These are phyloP conservation scores for Lolium perenne DNA, from an alignment of 176 grass and related monocot genomes.

Conservation along the genomic window DNA sequence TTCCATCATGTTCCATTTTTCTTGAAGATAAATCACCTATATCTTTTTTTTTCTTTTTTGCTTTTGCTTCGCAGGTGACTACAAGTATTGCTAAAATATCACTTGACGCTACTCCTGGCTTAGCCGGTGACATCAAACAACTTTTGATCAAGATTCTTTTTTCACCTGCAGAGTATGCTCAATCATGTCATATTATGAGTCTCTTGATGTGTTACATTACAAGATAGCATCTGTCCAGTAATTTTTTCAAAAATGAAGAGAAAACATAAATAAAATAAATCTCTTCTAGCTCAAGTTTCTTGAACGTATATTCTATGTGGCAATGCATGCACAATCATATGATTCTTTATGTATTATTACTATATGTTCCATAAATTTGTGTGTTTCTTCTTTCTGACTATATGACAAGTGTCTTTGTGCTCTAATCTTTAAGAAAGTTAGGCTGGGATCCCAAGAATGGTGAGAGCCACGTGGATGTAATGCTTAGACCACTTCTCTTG, in stretches of 20 bases:
- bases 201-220: too few relatives aligned
- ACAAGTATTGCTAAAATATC: constrained; percentile 55
- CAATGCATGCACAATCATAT: too few relatives aligned
- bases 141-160: constrained; percentile 74
- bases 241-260: too few relatives aligned
- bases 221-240: too few relatives aligned
- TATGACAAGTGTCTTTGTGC: too few relatives aligned
- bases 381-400: background rate
- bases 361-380: background rate
- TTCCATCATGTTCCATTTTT: background rate
- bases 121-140: constrained; percentile 59
- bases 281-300: too few relatives aligned
- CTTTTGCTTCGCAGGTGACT: constrained; percentile 49
- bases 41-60: too few relatives aligned
- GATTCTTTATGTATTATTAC: background rate
- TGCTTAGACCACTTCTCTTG: constrained; percentile 71
- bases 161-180: constrained; percentile 63
- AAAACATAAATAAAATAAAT: background rate
- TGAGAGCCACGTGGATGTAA: constrained; percentile 59
- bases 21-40: too few relatives aligned
- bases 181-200: background rate
- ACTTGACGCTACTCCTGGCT: constrained; percentile 61
- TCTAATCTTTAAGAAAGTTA: constrained; percentile 58
- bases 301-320: too few relatives aligned
- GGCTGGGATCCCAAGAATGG: constrained; percentile 71